Evolutionary conservation across 2,329 filamentous ascomycete genomes (phyloP), one percentile per base, ranked within the genome.

Genomic region (Phoma sp.): DNA sequence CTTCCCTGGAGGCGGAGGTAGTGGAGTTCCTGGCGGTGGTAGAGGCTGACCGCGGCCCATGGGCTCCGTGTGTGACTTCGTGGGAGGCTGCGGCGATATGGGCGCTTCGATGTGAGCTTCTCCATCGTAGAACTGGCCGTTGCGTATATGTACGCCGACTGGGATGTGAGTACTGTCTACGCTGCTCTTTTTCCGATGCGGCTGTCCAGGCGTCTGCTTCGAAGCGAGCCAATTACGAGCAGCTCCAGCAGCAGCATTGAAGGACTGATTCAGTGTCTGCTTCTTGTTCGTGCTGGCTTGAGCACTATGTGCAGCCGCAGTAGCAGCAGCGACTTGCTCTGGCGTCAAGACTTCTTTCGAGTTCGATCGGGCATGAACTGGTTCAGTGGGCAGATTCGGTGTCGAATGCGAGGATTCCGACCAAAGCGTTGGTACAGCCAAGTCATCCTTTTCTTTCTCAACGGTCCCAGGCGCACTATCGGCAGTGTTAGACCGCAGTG

Each of bases 31-130:
- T 2, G 89, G 90, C 7, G 91, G 91, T 41, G 91, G 91, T 14
- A 96, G 78, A 1, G 91, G 91, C 63, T 89, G 88, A 0, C 91
- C 91, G 35, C 91, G 84, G 1, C 92, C 92, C 79, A 96, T 91
- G 2, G 91, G 91, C 64, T 90, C 84, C 76, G 55, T 83, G 61
- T 75, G 73, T 7, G 75, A 70, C 54, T 67, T 63, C 2, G 50
- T 47, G 7, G 53, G 27, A 2, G 57, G 49, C n/a, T 46, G 46
- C 2, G 58, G 35, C 10, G 40, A 50, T 27, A 35, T 29, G 14
- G 52, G 55, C 18, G 10, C 47, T 27, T 36, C 57, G 10, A 3
- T 40, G 47, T 41, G 55, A 27, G 47, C 33, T 2, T 62, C 60
- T 8, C 18, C 40, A n/a, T 59, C 51, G 24, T 52, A 11, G 22